Base-by-base conservation (phyloP, 257 asterid genomes). In the Marsdenia floribunda region DNA sequence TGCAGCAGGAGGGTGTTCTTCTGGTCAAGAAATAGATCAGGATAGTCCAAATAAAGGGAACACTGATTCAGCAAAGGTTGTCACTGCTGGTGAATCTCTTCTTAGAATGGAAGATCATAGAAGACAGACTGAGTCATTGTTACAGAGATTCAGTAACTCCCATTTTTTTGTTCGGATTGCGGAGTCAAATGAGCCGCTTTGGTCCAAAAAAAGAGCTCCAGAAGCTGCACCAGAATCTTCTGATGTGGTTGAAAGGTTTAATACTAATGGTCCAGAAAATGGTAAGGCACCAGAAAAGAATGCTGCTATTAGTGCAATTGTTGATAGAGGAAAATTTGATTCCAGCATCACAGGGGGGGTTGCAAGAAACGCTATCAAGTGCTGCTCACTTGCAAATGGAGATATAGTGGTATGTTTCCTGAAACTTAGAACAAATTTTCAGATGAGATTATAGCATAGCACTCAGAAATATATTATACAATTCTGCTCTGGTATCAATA, bases 131-230 rank as follows among this genome's bases (percentile, higher is more conserved):
- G 90, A 90, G 79, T 80, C 83, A 73, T 78, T 94, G 83, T 77
- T 94, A 85, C 87, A 82, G 74, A 85, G 88, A 74, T 90, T 94
- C 79, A 79, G 82, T 77, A 86, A 75, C 80, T 94, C 99, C 33
- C 97, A 94, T 81, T 94, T 92, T 83, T 94, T 94, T 60, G 97
- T 81, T 42, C 97, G 97, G 60, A 84, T 94, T 79, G 90, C 95
- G 21, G 97, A 88, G 78, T 87, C 93, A 68, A 78, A 85, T 37
- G 97, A 94, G 85, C 88, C 90, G 73, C 96, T 94, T 40, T 94
- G 99, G 98, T 89, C 96, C 37, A 89, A 86, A 80, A 93, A 89
- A 86, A 84, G 77, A 80, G 77, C 81, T 74, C 74, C 82, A 75
- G 88, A 83, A 71, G 73, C 79, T 70, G 14, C 52, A 70, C 60